Conservation (phyloP, 73 alveolate species). For the Paramecium primaurelia region DNA sequence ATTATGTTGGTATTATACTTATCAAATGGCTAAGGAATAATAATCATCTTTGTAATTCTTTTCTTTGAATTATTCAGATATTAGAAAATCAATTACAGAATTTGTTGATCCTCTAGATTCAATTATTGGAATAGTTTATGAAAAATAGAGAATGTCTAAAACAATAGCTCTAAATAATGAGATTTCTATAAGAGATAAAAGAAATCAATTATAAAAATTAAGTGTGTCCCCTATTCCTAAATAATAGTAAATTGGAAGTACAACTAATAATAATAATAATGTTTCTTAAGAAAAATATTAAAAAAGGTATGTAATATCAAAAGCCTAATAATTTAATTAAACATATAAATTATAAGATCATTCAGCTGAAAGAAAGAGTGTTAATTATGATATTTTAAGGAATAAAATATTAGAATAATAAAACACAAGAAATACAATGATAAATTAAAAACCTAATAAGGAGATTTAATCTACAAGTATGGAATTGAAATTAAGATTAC, state of each 20-base stretch:
- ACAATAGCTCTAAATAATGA: neutral
- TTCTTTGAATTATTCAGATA: neutral
- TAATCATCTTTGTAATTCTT: neutral
- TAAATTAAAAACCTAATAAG: neutral
- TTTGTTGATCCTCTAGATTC: constrained; percentile 27
- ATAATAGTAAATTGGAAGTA: neutral
- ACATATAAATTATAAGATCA: neutral
- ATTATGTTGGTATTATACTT: constrained; percentile 39
- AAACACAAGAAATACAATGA: neutral
- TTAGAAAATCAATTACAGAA: neutral
- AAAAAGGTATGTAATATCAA: neutral
- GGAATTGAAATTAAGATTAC: neutral
- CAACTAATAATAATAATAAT: neutral
- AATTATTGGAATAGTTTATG: neutral
- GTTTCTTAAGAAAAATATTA: neutral
- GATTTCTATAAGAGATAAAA: neutral
- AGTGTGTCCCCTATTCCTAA: neutral
- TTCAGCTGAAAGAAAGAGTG: neutral
- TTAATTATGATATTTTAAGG: neutral
- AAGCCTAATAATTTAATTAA: neutral
- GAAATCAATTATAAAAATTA: neutral
- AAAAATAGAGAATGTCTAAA: neutral
- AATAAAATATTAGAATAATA: neutral
- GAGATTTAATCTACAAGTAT: neutral
- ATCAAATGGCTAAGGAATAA: constrained; percentile 38